Evolutionary conservation across 2,329 filamentous ascomycete species (phyloP).

Genomic region (Cryoendolithus antarcticus): DNA sequence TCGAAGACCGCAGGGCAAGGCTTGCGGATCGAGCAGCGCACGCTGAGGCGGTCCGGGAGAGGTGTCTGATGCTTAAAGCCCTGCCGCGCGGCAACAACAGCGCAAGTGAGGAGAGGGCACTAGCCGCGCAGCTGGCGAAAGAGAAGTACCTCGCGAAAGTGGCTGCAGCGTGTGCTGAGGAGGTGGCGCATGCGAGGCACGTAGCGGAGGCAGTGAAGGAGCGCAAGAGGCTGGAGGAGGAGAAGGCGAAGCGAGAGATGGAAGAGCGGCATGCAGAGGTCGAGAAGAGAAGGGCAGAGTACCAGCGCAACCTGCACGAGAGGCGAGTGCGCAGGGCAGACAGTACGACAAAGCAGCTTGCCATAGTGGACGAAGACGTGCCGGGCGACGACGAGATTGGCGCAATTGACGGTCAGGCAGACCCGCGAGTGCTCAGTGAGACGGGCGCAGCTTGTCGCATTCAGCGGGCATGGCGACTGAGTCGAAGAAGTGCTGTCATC

Average conservation of each 20-base stretch:
- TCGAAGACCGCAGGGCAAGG: conserved; percentile 68
- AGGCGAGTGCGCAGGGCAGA: conserved; percentile 27
- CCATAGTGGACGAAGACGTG: conserved; percentile 37
- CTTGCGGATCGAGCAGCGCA: conserved; percentile 70
- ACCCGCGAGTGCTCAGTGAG: conserved; percentile 35
- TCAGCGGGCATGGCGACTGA: conserved; percentile 57
- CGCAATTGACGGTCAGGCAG: conserved; percentile 21
- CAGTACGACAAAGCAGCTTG: conserved; percentile 38
- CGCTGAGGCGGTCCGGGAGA: conserved; percentile 68
- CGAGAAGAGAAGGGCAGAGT: conserved; percentile 51
- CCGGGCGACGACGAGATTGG: conserved; percentile 33
- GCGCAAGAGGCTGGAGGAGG: conserved; percentile 62
- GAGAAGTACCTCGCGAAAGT: conserved; percentile 75
- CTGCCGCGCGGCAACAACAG: conserved; percentile 45
- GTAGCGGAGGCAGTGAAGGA: conserved; percentile 74
- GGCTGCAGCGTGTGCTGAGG: conserved; percentile 67
- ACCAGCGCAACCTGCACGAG: conserved; percentile 37
- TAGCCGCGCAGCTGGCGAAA: conserved; percentile 65
- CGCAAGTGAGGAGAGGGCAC: conserved; percentile 60
- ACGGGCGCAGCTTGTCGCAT: conserved; percentile 54
- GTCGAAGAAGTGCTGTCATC: conserved; percentile 47
- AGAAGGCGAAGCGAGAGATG: conserved; percentile 59
- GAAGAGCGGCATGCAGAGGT: conserved; percentile 70
- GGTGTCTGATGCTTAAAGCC: conserved; percentile 62
- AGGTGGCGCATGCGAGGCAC: conserved; percentile 70